Conservation (phyloP, 2,329 filamentous ascomycete genomes). For the Ophiosphaerella narmari region DNA sequence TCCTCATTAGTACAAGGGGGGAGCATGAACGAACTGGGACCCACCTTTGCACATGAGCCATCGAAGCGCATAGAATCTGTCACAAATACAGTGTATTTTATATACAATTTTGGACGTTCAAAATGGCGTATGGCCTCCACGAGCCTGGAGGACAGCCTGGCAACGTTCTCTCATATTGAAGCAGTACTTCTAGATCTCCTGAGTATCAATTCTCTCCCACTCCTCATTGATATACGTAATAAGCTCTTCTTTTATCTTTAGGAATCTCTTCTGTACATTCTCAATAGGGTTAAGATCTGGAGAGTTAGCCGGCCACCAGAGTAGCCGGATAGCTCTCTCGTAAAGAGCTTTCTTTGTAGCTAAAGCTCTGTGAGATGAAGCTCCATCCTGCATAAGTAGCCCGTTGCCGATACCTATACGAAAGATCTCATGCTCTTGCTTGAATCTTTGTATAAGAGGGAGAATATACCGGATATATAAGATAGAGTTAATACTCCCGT, state of each 20-base stretch:
- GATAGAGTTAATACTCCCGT: no score
- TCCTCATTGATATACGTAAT: conserved; percentile 5
- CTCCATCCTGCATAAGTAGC: conserved; percentile 8
- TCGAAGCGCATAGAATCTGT: no score
- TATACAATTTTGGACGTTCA: neutral
- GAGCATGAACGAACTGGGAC: no score
- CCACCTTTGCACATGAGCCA: no score
- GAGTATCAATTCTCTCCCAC: conserved; percentile 3
- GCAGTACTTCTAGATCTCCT: neutral
- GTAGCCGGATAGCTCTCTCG: neutral
- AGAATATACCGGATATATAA: no score
- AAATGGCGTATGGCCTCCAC: neutral
- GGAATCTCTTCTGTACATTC: conserved; percentile 7
- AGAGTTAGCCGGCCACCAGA: conserved; percentile 6
- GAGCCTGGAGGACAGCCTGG: neutral
- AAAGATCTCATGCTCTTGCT: neutral
- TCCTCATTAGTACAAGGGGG: no score
- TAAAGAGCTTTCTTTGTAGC: no score
- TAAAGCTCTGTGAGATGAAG: no score
- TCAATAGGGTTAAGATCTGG: conserved; percentile 10
- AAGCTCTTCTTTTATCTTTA: conserved; percentile 3
- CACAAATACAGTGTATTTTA: no score
- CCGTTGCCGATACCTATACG: neutral
- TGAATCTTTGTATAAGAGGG: no score
- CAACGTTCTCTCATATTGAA: neutral